These are phyloP conservation scores for Botrytis tulipae DNA, from an alignment of 2,329 filamentous ascomycete genomes.

Conservation along the genomic window DNA sequence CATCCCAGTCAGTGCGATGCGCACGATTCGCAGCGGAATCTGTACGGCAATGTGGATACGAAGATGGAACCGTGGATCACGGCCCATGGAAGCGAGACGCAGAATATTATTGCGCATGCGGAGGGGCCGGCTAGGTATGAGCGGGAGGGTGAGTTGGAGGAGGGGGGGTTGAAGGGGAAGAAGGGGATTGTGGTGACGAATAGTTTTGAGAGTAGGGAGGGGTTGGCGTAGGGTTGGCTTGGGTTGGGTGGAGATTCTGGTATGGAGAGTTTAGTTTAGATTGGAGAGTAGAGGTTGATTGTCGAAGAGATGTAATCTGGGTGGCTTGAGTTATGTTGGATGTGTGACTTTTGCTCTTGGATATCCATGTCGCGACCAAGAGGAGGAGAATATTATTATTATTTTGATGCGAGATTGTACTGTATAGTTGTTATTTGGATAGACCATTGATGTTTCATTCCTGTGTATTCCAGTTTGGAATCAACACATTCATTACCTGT, in stretches of 20 bases:
- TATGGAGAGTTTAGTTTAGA: neutral
- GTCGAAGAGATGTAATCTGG: neutral
- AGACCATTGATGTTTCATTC: neutral
- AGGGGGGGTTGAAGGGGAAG: neutral
- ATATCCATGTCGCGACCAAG: neutral
- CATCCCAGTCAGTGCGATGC: neutral
- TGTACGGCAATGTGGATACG: neutral
- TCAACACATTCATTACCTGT: neutral
- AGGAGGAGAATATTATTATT: neutral
- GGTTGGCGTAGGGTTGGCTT: neutral
- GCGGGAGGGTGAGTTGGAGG: neutral
- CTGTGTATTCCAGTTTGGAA: neutral
- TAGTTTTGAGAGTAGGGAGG: constrained; percentile 18
- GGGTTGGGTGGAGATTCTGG: neutral
- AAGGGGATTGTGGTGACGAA: constrained; percentile 9
- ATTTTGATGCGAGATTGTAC: neutral
- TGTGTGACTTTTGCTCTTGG: neutral
- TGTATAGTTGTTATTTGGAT: neutral
- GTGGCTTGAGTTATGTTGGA: neutral
- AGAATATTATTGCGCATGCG: constrained; percentile 4
- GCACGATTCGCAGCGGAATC: neutral
- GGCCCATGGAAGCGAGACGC: neutral
- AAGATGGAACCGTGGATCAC: neutral
- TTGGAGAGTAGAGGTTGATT: neutral
- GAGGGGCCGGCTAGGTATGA: constrained; percentile 8